A percentile compares a stretch with the other conserved stretches of the same genome.
phyloP scores from a whole-genome alignment of 2,329 filamentous ascomycete genomes.

The Colletotrichum sp. region DNA sequence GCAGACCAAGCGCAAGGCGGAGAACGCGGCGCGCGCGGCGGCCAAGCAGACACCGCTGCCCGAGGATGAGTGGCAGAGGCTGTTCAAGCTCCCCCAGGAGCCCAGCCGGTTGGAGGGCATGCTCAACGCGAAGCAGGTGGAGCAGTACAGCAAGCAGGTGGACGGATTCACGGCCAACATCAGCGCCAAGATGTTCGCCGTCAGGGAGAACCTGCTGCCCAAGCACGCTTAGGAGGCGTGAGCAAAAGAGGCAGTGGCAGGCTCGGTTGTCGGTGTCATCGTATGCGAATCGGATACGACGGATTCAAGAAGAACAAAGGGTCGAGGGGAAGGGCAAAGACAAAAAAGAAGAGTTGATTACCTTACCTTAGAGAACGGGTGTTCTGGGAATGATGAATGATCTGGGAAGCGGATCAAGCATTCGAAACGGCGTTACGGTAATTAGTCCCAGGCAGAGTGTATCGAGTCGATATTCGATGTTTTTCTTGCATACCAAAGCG shows the following conservation, averaged over 20 bases:
- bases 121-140: constrained; percentile 93
- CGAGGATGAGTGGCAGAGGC: constrained; percentile 96
- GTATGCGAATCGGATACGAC: not conserved
- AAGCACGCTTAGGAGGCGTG: constrained; percentile 41
- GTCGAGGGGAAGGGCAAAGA: constrained; percentile 1
- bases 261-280: not conserved
- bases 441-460: constrained; percentile 22
- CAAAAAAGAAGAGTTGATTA: constrained; percentile 1
- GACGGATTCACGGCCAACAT: constrained; percentile 94
- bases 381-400: constrained; percentile 23
- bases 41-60: constrained; percentile 89
- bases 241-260: not conserved
- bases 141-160: constrained; percentile 97
- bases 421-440: constrained; percentile 25
- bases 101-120: constrained; percentile 92
- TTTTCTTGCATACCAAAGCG: constrained; percentile 18
- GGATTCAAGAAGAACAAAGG: not conserved
- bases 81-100: constrained; percentile 97
- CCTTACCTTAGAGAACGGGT: constrained; percentile 19
- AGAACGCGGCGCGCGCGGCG: constrained; percentile 84
- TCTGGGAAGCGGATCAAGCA: constrained; percentile 25
- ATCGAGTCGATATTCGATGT: constrained; percentile 22
- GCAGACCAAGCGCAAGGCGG: constrained; percentile 95
- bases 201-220: constrained; percentile 73
- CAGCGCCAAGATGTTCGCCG: constrained; percentile 97